Evolutionary conservation across 2,329 filamentous ascomycete species (phyloP).

Genomic region (Colletotrichum truncatum): DNA sequence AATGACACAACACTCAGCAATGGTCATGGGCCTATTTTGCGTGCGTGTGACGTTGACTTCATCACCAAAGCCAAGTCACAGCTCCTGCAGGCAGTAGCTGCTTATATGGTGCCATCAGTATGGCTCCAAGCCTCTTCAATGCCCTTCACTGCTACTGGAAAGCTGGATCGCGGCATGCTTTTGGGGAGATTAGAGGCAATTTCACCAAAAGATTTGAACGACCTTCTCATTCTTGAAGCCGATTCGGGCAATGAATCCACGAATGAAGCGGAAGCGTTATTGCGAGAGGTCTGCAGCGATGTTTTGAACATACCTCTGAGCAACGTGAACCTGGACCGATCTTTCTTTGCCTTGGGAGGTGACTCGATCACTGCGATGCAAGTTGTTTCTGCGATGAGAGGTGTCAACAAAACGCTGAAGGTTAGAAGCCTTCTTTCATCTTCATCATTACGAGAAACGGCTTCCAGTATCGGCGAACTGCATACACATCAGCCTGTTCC

Average conservation of each 20-base stretch:
- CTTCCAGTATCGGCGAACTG: neutral
- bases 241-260: neutral
- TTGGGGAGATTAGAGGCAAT: conserved; percentile 5
- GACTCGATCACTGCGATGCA: conserved; percentile 23
- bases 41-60: neutral
- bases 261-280: neutral
- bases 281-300: neutral
- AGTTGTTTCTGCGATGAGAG: neutral
- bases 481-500: neutral
- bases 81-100: conserved; percentile 44
- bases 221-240: neutral
- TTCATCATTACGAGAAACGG: neutral
- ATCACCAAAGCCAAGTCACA: conserved; percentile 35
- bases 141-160: conserved; percentile 32
- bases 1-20: neutral
- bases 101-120: conserved; percentile 45
- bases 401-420: neutral
- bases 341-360: conserved; percentile 5
- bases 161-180: conserved; percentile 31
- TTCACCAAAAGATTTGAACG: neutral
- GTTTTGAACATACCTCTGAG: neutral
- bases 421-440: neutral
- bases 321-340: neutral
- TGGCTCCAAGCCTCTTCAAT: conserved; percentile 37
- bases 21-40: neutral